Conservation (phyloP, 208 protist species). For the Trypanosoma scelopori region DNA sequence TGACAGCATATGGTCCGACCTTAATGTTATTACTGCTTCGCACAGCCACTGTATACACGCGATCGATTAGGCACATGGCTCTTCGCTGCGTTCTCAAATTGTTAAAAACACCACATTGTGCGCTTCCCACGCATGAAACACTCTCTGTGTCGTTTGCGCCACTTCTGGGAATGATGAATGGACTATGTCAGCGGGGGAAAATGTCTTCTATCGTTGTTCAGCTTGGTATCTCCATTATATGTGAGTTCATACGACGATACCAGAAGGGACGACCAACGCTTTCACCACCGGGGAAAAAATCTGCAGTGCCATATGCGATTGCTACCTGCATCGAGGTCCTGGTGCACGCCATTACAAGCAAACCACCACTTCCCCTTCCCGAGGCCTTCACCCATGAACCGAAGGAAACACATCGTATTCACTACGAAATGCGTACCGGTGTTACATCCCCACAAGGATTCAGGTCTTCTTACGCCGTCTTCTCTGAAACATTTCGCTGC, state of each 20-base stretch:
- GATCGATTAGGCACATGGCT: conserved; percentile 64
- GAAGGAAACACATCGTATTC: conserved; percentile 52
- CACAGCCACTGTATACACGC: conserved; percentile 60
- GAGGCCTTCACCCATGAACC: conserved; percentile 44
- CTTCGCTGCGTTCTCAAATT: conserved; percentile 76
- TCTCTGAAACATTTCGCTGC: conserved; percentile 55
- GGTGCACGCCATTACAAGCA: conserved; percentile 49
- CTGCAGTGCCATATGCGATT: conserved; percentile 70
- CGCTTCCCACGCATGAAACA: conserved; percentile 56
- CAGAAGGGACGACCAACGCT: conserved; percentile 37
- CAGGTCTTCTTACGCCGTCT: conserved; percentile 40
- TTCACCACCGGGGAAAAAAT: conserved; percentile 29
- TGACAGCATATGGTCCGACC: conserved; percentile 48
- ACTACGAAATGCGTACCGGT: conserved; percentile 38
- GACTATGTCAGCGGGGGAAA: conserved; percentile 63
- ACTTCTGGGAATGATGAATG: conserved; percentile 69
- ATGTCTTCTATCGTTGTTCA: conserved; percentile 77
- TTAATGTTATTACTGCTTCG: conserved; percentile 63
- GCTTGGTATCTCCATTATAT: conserved; percentile 77
- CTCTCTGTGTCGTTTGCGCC: conserved; percentile 61
- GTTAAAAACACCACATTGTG: conserved; percentile 43
- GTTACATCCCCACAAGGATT: conserved; percentile 12
- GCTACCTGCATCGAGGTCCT: conserved; percentile 60
- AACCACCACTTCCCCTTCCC: conserved; percentile 71
- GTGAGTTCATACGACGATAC: conserved; percentile 76